Base-by-base conservation (phyloP, 495 filamentous ascomycete genomes). In the Xylaria grammica region DNA sequence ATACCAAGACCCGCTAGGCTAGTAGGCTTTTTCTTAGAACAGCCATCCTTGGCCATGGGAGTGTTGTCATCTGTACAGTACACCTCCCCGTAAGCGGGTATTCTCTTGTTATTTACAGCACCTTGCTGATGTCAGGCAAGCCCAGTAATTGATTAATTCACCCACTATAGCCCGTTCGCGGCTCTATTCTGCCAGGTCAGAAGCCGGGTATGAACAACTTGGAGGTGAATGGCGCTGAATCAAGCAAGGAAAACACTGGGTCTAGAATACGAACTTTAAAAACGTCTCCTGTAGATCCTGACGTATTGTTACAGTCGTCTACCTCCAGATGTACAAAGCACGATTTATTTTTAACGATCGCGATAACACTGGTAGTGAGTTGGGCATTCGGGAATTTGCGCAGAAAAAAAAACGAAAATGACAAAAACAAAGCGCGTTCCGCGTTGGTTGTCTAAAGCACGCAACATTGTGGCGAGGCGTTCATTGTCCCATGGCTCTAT, bases 61-160 rank as follows among this genome's bases (percentile, higher is more conserved):
- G 27, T 59, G 42, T 48, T 48, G 56, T 59, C 56, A 59, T 59
- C 27, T 19, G 42, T 22, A 22, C 26, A 57, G 34, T 40, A 46
- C 30, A 30, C 38, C 20, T 45, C 13, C n/a, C 11, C 34, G 24
- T 54, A 20, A 42, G 40, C 40, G 40, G 22, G 32, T 30, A 42
- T 42, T 45, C 38, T 45, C 54, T 42, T 42, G 7, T 42, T 6
- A 42, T 17, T 17, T 15, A 42, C n/a, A n/a, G n/a, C n/a, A n/a
- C 30, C 49, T 30, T 0, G 49, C 19, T 55, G 11, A 55, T 55
- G 52, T 42, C 30, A 54, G 20, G 27, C 29, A 4, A 52, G 29
- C 50, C 50, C n/a, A 29, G 27, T 17, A 27, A 52, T 8, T 20
- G 17, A 52, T 29, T 34, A 29, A 10, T 52, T 17, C 3, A 55